A percentile compares a stretch with the other conserved stretches of the same genome.
These are phyloP conservation scores for Colletotrichum karsti DNA, from an alignment of 2,329 filamentous ascomycete species.

Conservation along the genomic window DNA sequence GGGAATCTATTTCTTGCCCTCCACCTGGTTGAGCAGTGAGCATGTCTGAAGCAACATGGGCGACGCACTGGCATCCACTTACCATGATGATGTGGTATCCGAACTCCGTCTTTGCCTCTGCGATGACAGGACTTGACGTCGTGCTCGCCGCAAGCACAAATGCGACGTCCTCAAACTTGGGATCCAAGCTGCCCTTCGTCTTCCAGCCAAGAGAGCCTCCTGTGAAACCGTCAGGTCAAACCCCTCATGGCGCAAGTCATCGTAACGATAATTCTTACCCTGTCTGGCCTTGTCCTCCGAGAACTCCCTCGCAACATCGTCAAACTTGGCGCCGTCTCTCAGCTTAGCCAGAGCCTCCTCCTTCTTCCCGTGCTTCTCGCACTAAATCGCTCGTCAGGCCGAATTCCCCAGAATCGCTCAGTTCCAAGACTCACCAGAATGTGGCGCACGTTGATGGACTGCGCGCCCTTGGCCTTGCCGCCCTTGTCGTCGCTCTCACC, in stretches of 20 bases:
- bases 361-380: constrained; percentile 81
- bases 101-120: constrained; percentile 76
- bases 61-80: not conserved
- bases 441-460: constrained; percentile 78
- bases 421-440: constrained; percentile 60
- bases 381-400: constrained; percentile 47
- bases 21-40: constrained; percentile 39
- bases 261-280: constrained; percentile 56
- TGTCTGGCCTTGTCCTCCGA: constrained; percentile 81
- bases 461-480: constrained; percentile 66
- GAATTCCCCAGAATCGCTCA: not conserved
- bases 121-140: constrained; percentile 70
- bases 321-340: constrained; percentile 73
- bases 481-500: constrained; percentile 38
- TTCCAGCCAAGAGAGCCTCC: constrained; percentile 80
- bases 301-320: constrained; percentile 76
- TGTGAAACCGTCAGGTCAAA: constrained; percentile 37
- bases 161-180: constrained; percentile 77
- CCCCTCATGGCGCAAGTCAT: not conserved
- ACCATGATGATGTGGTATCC: constrained; percentile 88
- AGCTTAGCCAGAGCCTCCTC: constrained; percentile 78
- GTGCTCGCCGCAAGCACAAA: constrained; percentile 75
- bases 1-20: constrained; percentile 47
- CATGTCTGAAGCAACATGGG: not conserved
- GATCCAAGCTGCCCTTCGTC: constrained; percentile 70